phyloP scores from a whole-genome alignment of 225 moss, liverwort and hornwort genomes.

The Anthoceros angustus region DNA sequence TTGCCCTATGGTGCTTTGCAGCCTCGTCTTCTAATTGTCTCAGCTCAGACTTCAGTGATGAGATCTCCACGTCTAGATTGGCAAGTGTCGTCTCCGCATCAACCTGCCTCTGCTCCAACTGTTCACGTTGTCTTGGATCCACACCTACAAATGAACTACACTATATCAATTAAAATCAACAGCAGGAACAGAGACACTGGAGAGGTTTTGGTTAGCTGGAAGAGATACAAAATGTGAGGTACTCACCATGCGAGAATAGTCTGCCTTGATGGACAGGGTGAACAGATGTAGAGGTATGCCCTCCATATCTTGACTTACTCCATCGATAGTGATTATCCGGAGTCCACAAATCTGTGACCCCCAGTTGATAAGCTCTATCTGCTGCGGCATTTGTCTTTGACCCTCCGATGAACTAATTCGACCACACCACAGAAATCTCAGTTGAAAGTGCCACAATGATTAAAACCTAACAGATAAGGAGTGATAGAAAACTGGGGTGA shows the following conservation, averaged over 20 bases:
- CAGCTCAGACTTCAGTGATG: conserved; percentile 18
- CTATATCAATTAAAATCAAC: neutral
- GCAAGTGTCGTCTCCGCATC: conserved; percentile 20
- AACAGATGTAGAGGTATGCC: conserved; percentile 53
- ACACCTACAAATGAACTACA: conserved; percentile 27
- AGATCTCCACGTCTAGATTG: conserved; percentile 23
- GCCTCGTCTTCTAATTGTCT: conserved; percentile 42
- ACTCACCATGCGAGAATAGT: conserved; percentile 74
- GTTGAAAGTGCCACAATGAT: neutral
- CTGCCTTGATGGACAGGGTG: conserved; percentile 33
- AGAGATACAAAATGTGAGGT: too few species aligned
- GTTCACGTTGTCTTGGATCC: conserved; percentile 40
- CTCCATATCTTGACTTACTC: conserved; percentile 71
- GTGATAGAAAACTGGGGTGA: too few species aligned
- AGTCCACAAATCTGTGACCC: conserved; percentile 78
- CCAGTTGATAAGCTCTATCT: conserved; percentile 45
- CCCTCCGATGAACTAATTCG: conserved; percentile 58
- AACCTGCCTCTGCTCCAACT: conserved; percentile 33
- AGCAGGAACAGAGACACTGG: too few species aligned
- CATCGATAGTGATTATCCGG: conserved; percentile 95
- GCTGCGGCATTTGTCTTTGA: conserved; percentile 58
- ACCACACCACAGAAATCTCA: neutral
- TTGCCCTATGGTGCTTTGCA: conserved; percentile 35
- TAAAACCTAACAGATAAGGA: too few species aligned
- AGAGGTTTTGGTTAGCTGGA: too few species aligned